A percentile compares a stretch with the other conserved stretches of the same genome.
Conservation (phyloP, 2,329 filamentous ascomycete species). For the Neonectria neomacrospora region DNA sequence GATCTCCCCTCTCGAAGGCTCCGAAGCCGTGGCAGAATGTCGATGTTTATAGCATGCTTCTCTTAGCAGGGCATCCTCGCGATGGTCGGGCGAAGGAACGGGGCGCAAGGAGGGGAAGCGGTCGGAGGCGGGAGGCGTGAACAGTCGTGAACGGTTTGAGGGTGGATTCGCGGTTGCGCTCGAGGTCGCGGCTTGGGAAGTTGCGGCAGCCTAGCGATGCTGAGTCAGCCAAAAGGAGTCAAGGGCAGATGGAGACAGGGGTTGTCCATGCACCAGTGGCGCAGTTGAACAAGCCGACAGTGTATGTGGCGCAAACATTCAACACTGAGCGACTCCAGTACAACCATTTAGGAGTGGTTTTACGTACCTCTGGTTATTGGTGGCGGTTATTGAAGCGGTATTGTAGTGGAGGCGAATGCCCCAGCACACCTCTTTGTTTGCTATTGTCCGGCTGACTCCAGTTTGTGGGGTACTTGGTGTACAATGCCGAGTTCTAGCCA, state of each 20-base stretch:
- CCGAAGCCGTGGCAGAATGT: conserved; percentile 35
- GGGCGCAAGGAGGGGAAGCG: conserved; percentile 10
- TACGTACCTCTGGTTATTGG: not conserved
- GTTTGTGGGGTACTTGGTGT: not conserved
- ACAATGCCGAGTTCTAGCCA: not conserved
- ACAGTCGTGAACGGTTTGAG: conserved; percentile 23
- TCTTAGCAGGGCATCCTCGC: conserved; percentile 11
- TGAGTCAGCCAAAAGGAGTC: conserved; percentile 25
- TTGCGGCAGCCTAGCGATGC: conserved; percentile 15
- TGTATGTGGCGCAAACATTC: conserved; percentile 5
- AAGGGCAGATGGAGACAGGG: not conserved
- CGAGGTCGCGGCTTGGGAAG: conserved; percentile 20
- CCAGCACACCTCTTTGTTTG: not conserved
- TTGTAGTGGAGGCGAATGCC: not conserved
- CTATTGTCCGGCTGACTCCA: not conserved
- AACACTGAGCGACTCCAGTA: not conserved
- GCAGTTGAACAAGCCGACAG: too few species aligned
- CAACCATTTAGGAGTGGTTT: not conserved
- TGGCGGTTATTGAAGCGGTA: not conserved
- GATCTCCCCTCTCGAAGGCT: conserved; percentile 39
- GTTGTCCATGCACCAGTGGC: conserved; percentile 2
- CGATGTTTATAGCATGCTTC: conserved; percentile 45
- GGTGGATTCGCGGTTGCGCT: conserved; percentile 22
- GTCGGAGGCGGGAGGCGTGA: conserved; percentile 22
- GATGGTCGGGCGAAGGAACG: conserved; percentile 13